These are phyloP conservation scores for Eutrema salsugineum DNA, from an alignment of 441 rosid species.

Conservation along the genomic window DNA sequence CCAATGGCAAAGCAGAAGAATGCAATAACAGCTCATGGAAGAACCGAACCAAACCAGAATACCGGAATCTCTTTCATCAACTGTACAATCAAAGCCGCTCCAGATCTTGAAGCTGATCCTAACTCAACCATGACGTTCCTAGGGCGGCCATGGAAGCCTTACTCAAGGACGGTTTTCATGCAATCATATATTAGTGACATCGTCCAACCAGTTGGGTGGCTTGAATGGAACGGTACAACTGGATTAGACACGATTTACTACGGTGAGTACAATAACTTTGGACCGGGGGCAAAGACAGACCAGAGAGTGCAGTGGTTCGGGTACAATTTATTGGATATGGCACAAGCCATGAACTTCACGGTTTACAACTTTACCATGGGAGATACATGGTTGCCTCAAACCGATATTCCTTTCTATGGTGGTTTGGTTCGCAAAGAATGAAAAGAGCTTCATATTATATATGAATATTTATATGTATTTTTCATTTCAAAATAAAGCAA, in stretches of 20 bases:
- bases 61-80: constrained; percentile 41
- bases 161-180: constrained; percentile 41
- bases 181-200: constrained; percentile 36
- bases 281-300: constrained; percentile 41
- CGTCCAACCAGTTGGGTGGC: constrained; percentile 46
- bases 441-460: neutral
- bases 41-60: constrained; percentile 23
- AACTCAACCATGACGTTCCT: constrained; percentile 35
- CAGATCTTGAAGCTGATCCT: constrained; percentile 32
- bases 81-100: constrained; percentile 34
- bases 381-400: constrained; percentile 62
- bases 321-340: constrained; percentile 41
- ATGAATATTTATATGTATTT: neutral
- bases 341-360: constrained; percentile 56
- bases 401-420: constrained; percentile 53
- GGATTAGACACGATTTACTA: constrained; percentile 33
- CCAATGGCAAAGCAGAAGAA: constrained; percentile 31
- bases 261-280: constrained; percentile 40
- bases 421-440: constrained; percentile 35
- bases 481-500: neutral
- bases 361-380: constrained; percentile 60
- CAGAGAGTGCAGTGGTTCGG: constrained; percentile 57
- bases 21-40: constrained; percentile 39
- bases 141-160: constrained; percentile 53
- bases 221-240: constrained; percentile 32